Conservation (phyloP, 2,329 filamentous ascomycete genomes). For the Aspergillus japonicus region DNA sequence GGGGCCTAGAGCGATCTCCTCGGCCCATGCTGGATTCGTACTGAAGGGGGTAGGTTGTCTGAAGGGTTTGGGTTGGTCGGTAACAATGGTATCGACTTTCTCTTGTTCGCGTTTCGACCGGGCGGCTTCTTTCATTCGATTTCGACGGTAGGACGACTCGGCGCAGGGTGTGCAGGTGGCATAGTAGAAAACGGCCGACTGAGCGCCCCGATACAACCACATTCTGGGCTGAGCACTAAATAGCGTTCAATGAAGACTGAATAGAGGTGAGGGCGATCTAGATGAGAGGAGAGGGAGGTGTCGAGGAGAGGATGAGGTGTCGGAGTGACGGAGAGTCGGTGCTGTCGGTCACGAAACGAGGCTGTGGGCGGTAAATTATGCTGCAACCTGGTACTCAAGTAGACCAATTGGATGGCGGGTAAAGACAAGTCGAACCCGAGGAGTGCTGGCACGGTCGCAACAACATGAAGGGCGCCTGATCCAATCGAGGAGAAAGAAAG, state of each 20-base stretch:
- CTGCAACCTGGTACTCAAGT: slow-evolving; percentile 18
- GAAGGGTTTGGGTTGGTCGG: slow-evolving; percentile 70
- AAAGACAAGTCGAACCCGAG: slow-evolving; percentile 24
- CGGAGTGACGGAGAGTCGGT: background rate
- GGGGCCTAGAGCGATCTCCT: slow-evolving; percentile 82
- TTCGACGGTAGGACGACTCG: slow-evolving; percentile 66
- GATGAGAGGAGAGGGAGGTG: slow-evolving; percentile 3
- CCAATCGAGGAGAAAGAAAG: slow-evolving; percentile 14
- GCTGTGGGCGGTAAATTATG: background rate
- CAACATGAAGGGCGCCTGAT: slow-evolving; percentile 37
- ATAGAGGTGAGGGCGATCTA: slow-evolving; percentile 2
- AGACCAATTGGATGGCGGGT: slow-evolving; percentile 23
- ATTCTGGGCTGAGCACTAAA: slow-evolving; percentile 25
- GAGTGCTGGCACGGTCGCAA: slow-evolving; percentile 26
- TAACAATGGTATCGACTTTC: slow-evolving; percentile 56
- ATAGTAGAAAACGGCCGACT: slow-evolving; percentile 53
- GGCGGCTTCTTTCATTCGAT: slow-evolving; percentile 68
- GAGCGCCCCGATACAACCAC: slow-evolving; percentile 51
- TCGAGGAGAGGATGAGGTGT: background rate
- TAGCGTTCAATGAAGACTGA: slow-evolving; percentile 10
- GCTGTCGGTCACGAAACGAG: background rate
- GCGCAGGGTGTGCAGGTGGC: slow-evolving; percentile 60
- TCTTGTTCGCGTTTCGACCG: slow-evolving; percentile 66
- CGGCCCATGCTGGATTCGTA: slow-evolving; percentile 84
- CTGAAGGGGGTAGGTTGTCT: slow-evolving; percentile 75